A percentile compares a stretch with the other conserved stretches of the same genome.
These are phyloP conservation scores for Starmerella riodocensis DNA, from an alignment of 805 yeast genomes.

Conservation along the genomic window DNA sequence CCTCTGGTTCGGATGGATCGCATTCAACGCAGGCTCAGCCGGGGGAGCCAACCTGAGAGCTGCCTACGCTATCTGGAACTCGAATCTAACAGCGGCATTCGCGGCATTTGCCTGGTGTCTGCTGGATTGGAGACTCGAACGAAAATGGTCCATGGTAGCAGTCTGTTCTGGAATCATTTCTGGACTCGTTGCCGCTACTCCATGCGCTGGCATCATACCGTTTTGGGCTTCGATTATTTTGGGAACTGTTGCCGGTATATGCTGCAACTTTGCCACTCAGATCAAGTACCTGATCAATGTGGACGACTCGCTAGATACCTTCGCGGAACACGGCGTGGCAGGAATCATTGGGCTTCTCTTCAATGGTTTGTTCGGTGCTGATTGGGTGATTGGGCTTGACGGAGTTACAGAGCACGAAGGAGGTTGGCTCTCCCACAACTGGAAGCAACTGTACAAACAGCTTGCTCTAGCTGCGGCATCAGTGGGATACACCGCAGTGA, in stretches of 20 bases:
- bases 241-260: conserved; percentile 66
- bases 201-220: conserved; percentile 82
- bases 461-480: conserved; percentile 69
- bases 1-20: conserved; percentile 92
- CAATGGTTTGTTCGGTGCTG: conserved; percentile 76
- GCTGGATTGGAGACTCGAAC: conserved; percentile 74
- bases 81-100: conserved; percentile 76
- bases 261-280: conserved; percentile 83
- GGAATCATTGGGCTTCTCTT: conserved; percentile 84
- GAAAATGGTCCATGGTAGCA: conserved; percentile 90
- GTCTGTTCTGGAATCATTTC: conserved; percentile 90
- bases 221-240: conserved; percentile 80
- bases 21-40: conserved; percentile 87
- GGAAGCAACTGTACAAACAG: conserved; percentile 83
- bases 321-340: conserved; percentile 98
- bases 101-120: conserved; percentile 90
- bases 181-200: conserved; percentile 94
- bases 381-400: conserved; percentile 82
- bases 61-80: conserved; percentile 80
- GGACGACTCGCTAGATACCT: conserved; percentile 86
- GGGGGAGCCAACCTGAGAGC: conserved; percentile 71
- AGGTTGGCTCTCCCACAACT: conserved; percentile 86
- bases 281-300: conserved; percentile 66
- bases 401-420: conserved; percentile 74
- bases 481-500: conserved; percentile 58